Evolutionary conservation across 345 rosid species (phyloP).

Genomic region (Eucalyptus albens): DNA sequence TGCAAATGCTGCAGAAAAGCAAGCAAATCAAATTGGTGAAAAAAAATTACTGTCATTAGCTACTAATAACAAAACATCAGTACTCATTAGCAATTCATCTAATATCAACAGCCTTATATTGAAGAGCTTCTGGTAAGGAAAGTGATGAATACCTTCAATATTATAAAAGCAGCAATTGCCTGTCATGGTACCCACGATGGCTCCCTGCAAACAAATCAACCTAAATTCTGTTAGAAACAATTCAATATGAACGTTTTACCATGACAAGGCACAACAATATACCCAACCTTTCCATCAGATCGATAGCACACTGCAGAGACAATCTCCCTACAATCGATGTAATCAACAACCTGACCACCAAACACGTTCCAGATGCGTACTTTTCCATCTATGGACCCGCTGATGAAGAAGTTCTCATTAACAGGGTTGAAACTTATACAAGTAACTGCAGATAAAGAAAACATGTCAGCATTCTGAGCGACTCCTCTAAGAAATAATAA

Average conservation of each 20-base stretch:
- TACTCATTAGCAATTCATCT: neutral
- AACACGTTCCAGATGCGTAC: conserved; percentile 71
- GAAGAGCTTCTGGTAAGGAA: neutral
- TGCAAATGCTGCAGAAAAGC: neutral
- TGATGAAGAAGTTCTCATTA: conserved; percentile 38
- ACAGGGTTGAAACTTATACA: conserved; percentile 37
- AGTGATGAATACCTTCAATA: conserved; percentile 28
- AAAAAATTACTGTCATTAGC: neutral
- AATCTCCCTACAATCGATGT: conserved; percentile 49
- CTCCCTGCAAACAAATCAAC: conserved; percentile 31
- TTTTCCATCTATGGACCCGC: conserved; percentile 58
- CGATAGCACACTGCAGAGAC: conserved; percentile 60
- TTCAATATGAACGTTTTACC: neutral
- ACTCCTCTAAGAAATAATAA: neutral
- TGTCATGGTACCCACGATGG: conserved; percentile 52
- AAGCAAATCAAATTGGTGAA: neutral
- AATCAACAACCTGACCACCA: conserved; percentile 43
- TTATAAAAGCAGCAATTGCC: conserved; percentile 59
- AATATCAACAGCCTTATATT: neutral
- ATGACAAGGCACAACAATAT: neutral
- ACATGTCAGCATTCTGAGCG: neutral
- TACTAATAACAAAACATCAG: neutral
- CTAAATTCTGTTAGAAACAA: neutral
- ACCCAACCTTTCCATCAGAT: conserved; percentile 54
- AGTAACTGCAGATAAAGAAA: conserved; percentile 20